Conservation (phyloP, 768 basidiomycete genomes). For the Auriscalpium vulgare region DNA sequence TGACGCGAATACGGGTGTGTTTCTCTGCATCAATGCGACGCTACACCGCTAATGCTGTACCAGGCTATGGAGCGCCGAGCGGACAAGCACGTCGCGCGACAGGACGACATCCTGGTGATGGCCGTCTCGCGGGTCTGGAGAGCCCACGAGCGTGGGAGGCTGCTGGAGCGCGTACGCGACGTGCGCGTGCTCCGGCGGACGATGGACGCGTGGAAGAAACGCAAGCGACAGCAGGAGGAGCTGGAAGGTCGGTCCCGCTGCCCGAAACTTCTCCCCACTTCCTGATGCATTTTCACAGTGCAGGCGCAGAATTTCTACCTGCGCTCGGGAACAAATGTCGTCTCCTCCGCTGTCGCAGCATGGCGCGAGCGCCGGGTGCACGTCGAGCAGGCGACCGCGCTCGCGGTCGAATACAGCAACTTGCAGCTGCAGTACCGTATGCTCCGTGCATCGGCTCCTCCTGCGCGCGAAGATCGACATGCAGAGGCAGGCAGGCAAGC, state of each 20-base stretch:
- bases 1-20: constrained; percentile 43
- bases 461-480: constrained; percentile 42
- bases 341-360: constrained; percentile 29
- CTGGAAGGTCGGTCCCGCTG: constrained; percentile 36
- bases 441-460: constrained; percentile 42
- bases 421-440: constrained; percentile 30
- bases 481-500: constrained; percentile 46
- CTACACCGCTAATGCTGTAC: constrained; percentile 1
- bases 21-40: neutral
- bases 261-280: neutral
- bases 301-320: constrained; percentile 41
- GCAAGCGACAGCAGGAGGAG: constrained; percentile 29
- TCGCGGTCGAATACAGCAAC: constrained; percentile 44
- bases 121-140: constrained; percentile 61
- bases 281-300: constrained; percentile 25
- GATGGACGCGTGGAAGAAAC: constrained; percentile 45
- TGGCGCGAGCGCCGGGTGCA: constrained; percentile 39
- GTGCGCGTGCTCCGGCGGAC: constrained; percentile 36
- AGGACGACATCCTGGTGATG: constrained; percentile 49
- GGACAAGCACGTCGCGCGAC: constrained; percentile 45
- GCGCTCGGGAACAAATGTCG: constrained; percentile 34
- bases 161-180: constrained; percentile 45
- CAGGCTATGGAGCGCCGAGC: constrained; percentile 53
- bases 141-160: constrained; percentile 52
- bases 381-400: constrained; percentile 38